Percentiles rank a stretch among this genome's conserved stretches.
Conservation (phyloP, 2,329 filamentous ascomycete species). For the Diplocarpon rosae region DNA sequence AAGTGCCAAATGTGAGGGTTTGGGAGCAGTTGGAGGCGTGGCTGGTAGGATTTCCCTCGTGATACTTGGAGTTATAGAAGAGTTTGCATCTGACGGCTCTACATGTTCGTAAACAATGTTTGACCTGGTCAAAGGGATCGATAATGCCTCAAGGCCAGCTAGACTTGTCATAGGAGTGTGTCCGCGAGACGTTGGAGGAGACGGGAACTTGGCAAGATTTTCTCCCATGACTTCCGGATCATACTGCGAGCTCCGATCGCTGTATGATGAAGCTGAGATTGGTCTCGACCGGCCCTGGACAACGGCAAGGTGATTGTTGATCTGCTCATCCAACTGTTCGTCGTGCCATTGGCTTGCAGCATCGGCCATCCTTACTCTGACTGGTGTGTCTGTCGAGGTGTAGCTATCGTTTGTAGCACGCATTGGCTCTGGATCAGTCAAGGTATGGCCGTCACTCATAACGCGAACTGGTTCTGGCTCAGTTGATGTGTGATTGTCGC, state of each 20-base stretch:
- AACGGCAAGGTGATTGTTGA: constrained; percentile 13
- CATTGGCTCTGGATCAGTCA: constrained; percentile 10
- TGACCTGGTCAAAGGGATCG: constrained; percentile 25
- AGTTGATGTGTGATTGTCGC: constrained; percentile 13
- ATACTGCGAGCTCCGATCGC: constrained; percentile 41
- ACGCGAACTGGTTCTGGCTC: constrained; percentile 5
- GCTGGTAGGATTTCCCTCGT: neutral
- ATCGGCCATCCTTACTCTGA: constrained; percentile 18
- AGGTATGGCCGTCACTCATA: constrained; percentile 9
- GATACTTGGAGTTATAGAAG: constrained; percentile 4
- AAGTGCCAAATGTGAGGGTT: constrained; percentile 20
- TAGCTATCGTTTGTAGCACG: constrained; percentile 11
- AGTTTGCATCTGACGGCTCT: constrained; percentile 21
- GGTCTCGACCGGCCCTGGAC: constrained; percentile 29
- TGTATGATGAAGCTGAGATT: constrained; percentile 38
- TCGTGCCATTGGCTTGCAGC: constrained; percentile 25
- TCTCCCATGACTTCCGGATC: constrained; percentile 37
- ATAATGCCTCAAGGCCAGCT: constrained; percentile 7
- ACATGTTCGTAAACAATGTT: constrained; percentile 29
- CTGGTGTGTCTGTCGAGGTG: constrained; percentile 15
- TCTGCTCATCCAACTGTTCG: constrained; percentile 14
- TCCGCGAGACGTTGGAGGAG: constrained; percentile 35
- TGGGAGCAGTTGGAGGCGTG: constrained; percentile 24
- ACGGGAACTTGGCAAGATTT: constrained; percentile 43
- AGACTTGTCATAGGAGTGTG: constrained; percentile 20